Base-by-base conservation (phyloP, 345 rosid species). In the Brassica juncea region DNA sequence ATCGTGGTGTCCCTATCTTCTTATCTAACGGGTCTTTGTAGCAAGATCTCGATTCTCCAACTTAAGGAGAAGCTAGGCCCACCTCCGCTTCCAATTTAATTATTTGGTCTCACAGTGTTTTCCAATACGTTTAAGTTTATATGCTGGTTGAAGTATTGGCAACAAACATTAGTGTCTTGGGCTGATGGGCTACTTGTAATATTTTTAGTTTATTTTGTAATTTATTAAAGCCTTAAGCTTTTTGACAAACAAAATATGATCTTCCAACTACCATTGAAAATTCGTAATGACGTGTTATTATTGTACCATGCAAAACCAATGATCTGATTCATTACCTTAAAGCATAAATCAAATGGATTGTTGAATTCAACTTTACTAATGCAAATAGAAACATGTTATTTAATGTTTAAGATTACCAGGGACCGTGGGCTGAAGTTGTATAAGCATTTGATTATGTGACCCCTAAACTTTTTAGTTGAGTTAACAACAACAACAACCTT, bases 1-100 rank as follows among this genome's bases (percentile, higher is more conserved):
- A 11, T 60, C 14, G 6, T 19, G 6, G 32, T 60, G 37, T 68
- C 68, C 9, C 39, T 60, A 14, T 68, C 79, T 57, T 68, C 73
- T 67, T 68, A 67, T 39, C 59, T 27, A 59, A 35, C 25, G 19
- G 66, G 44, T 8, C 31, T 37, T 67, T 68, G 19, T 67, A 30
- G 66, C 57, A 23, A 37, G 21, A 57, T 67, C 31, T 66, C 11
- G 28, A 34, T 6, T 74, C 25, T 54, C 66, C 21, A 61, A 12
- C 16, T 61, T 61, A 1, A 60, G 66, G 66, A 61, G 66, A 61
- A 19, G 37, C n/a, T 2, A 66, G n/a, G 10, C 52, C 28, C 52
- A 66, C 54, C 30, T 35, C 19, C 23, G 21, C n/a, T 7, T 35
- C 30, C 30, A 14, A 34, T 2, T 35, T 16, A 37, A 65, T 35